Base-by-base conservation (phyloP, 768 basidiomycete genomes). In the Xerocomus spinulosus region DNA sequence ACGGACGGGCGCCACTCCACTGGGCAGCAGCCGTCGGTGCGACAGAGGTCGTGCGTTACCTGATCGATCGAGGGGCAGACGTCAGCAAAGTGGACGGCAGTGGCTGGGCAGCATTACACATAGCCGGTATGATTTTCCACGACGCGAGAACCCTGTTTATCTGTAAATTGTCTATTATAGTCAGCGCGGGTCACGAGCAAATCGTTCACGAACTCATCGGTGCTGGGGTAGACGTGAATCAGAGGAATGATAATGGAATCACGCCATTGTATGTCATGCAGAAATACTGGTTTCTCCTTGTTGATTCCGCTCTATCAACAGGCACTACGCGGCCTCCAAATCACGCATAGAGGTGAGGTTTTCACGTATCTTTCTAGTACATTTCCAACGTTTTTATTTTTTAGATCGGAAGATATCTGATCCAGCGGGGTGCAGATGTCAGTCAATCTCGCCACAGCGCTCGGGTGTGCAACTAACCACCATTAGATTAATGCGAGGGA, bases 301-400 rank as follows among this genome's bases (percentile, higher is more conserved):
- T 25, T 63, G 30, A 61, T 14, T 13, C 8, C 40, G 35, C 50
- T 50, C 26, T 44, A 51, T 40, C 36, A 32, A 43, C 48, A 95
- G 92, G 58, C 91, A 94, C 68, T 95, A 95, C 61, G 91, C 92
- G 24, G 92, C 92, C 37, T 95, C 92, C 25, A 94, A 93, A 66
- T 85, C 91, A 47, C 86, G 83, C 36, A 79, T 92, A 52, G 87
- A 91, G 61, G 91, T 88, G 60, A 46, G 30, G 24, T 57, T 67
- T 57, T 59, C 59, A 63, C 50, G 49, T 2, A 53, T 51, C 60
- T 49, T 55, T 48, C n/a, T n/a, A n/a, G n/a, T n/a, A 44, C 52
- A 39, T 44, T 43, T 44, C 44, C 54, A 42, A 53, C 18, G 5
- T 55, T 57, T 48, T 55, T 59, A 36, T 61, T 48, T 36, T 61